Conservation (phyloP, 352 stramenopile species). For the Phytophthora fragariae region DNA sequence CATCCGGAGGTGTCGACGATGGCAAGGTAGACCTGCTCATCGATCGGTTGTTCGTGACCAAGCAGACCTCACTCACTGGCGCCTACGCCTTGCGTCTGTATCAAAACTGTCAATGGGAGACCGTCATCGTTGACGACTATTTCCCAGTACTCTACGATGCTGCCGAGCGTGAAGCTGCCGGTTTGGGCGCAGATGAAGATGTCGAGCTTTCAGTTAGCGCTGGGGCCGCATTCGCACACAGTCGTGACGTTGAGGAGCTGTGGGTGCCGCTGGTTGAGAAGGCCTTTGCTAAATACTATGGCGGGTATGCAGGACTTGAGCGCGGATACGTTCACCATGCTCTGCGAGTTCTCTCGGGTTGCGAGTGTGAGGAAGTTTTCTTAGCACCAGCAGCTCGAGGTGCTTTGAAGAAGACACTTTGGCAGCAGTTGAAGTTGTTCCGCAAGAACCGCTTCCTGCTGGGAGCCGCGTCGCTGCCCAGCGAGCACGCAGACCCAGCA, state of each 20-base stretch:
- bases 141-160: slow-evolving; percentile 85
- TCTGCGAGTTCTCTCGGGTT: slow-evolving; percentile 88
- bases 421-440: slow-evolving; percentile 90
- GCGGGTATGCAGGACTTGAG: slow-evolving; percentile 88
- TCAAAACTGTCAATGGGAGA: slow-evolving; percentile 94
- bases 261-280: slow-evolving; percentile 95
- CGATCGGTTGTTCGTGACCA: slow-evolving; percentile 90
- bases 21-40: slow-evolving; percentile 91
- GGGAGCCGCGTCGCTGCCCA: slow-evolving; percentile 87
- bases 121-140: slow-evolving; percentile 92
- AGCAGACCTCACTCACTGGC: slow-evolving; percentile 91
- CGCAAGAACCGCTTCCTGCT: slow-evolving; percentile 92
- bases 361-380: slow-evolving; percentile 90
- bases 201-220: slow-evolving; percentile 49
- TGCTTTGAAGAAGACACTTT: slow-evolving; percentile 89
- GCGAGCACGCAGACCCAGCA: slow-evolving; percentile 86
- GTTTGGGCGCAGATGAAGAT: slow-evolving; percentile 16
- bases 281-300: slow-evolving; percentile 93
- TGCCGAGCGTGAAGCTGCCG: slow-evolving; percentile 24
- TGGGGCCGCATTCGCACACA: slow-evolving; percentile 90
- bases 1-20: slow-evolving; percentile 88
- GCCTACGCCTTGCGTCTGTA: slow-evolving; percentile 93
- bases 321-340: slow-evolving; percentile 92
- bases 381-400: slow-evolving; percentile 83
- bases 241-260: slow-evolving; percentile 89